A percentile compares a stretch with the other conserved stretches of the same genome.
These are phyloP conservation scores for Pythium volutum DNA, from an alignment of 352 stramenopile species.

Conservation along the genomic window DNA sequence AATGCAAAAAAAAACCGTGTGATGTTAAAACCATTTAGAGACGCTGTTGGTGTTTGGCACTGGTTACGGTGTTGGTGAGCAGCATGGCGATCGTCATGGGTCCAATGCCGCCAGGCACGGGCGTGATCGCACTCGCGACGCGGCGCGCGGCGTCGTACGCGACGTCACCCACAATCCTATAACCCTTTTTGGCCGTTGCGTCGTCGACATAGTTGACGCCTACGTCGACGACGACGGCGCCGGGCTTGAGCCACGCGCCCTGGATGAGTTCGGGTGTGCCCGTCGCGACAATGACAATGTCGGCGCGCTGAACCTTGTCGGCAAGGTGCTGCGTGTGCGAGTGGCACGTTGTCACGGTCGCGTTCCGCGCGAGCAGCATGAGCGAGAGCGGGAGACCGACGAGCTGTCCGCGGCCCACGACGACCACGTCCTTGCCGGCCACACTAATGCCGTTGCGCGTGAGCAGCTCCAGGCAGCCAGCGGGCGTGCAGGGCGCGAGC, in stretches of 20 bases:
- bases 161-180: slow-evolving; percentile 97
- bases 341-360: slow-evolving; percentile 98
- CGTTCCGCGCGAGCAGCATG: slow-evolving; percentile 93
- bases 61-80: slow-evolving; percentile 78
- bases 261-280: slow-evolving; percentile 92
- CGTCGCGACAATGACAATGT: slow-evolving; percentile 97
- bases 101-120: slow-evolving; percentile 95
- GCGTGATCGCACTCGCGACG: slow-evolving; percentile 94
- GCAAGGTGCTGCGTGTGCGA: slow-evolving; percentile 91
- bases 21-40: too few relatives aligned
- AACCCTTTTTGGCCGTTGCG: slow-evolving; percentile 65
- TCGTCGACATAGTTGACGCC: slow-evolving; percentile 97
- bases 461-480: slow-evolving; percentile 95
- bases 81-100: slow-evolving; percentile 99
- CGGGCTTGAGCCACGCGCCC: slow-evolving; percentile 96
- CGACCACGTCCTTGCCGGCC: slow-evolving; percentile 94
- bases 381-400: slow-evolving; percentile 96
- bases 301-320: slow-evolving; percentile 73
- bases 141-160: slow-evolving; percentile 86
- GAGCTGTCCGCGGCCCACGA: slow-evolving; percentile 96
- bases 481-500: slow-evolving; percentile 95
- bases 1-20: too few relatives aligned
- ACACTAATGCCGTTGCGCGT: slow-evolving; percentile 86
- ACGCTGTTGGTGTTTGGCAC: slow-evolving; percentile 26
- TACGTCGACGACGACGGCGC: slow-evolving; percentile 98